Conservation (phyloP, 169 alveolate genomes). For the Cryptosporidium sp. region DNA sequence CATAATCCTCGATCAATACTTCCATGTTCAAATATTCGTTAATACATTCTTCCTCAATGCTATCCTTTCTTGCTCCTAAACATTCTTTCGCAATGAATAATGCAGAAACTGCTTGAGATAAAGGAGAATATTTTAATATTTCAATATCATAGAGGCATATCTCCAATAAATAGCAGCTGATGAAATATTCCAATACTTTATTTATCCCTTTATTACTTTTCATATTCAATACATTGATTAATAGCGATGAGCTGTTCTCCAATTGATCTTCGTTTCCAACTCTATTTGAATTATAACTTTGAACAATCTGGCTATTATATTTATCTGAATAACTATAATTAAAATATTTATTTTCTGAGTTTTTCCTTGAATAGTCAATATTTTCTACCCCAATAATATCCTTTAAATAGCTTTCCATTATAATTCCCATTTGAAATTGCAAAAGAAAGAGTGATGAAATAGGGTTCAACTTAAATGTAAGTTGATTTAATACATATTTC, state of each 20-base stretch:
- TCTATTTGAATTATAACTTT: not conserved
- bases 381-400: conserved; percentile 26
- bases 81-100: conserved; percentile 55
- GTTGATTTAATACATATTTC: conserved; percentile 27
- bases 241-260: conserved; percentile 37
- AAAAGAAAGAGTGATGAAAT: conserved; percentile 27
- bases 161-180: conserved; percentile 54
- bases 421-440: conserved; percentile 45
- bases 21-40: conserved; percentile 24
- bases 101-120: conserved; percentile 64
- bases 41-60: not conserved
- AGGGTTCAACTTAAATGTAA: conserved; percentile 68
- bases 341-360: not conserved
- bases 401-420: conserved; percentile 43
- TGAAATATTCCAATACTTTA: conserved; percentile 60
- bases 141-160: conserved; percentile 60
- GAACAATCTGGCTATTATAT: not conserved
- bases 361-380: not conserved
- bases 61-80: conserved; percentile 39
- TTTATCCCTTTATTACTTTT: conserved; percentile 42
- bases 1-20: conserved; percentile 19
- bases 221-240: conserved; percentile 47
- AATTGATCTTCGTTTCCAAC: not conserved
- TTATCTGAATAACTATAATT: not conserved
- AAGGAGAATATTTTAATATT: conserved; percentile 63